Conservation (phyloP, 495 filamentous ascomycete genomes). For the Trypethelium eluteriae region DNA sequence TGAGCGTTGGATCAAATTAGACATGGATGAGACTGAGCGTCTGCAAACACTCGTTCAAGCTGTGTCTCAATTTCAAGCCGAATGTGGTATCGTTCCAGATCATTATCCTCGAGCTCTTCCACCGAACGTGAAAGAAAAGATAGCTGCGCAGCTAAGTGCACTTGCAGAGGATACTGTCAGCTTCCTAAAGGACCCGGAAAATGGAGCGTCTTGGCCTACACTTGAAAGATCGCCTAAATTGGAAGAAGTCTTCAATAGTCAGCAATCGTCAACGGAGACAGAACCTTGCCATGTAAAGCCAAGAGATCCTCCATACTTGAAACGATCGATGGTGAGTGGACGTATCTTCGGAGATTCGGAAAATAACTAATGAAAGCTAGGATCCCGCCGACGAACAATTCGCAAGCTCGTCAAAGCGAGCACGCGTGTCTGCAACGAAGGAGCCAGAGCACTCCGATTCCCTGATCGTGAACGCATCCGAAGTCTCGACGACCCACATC, state of each 20-base stretch:
- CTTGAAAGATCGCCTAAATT: not conserved
- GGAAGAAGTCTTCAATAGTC: not conserved
- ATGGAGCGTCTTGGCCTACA: not conserved
- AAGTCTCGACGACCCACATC: constrained; percentile 23
- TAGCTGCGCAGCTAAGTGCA: not conserved
- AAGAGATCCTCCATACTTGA: not conserved
- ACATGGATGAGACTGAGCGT: constrained; percentile 23
- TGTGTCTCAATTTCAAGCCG: constrained; percentile 13
- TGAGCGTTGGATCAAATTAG: constrained; percentile 42
- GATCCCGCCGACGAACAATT: not conserved
- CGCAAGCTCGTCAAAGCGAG: not conserved
- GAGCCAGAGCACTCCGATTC: not conserved
- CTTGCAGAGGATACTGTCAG: constrained; percentile 15
- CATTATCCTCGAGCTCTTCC: constrained; percentile 13
- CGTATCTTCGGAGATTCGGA: not conserved
- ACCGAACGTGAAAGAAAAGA: not conserved
- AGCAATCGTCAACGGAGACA: not conserved
- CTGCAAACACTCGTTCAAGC: constrained; percentile 25
- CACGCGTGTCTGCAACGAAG: not conserved
- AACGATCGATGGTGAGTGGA: constrained; percentile 9
- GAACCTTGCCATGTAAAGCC: not conserved
- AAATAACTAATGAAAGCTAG: not conserved
- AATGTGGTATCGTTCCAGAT: constrained; percentile 8
- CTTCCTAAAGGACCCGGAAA: constrained; percentile 11
- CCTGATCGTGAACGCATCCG: constrained; percentile 20